Base-by-base conservation (phyloP, 1,284 basidiomycete species). In the Testicularia cyperi region DNA sequence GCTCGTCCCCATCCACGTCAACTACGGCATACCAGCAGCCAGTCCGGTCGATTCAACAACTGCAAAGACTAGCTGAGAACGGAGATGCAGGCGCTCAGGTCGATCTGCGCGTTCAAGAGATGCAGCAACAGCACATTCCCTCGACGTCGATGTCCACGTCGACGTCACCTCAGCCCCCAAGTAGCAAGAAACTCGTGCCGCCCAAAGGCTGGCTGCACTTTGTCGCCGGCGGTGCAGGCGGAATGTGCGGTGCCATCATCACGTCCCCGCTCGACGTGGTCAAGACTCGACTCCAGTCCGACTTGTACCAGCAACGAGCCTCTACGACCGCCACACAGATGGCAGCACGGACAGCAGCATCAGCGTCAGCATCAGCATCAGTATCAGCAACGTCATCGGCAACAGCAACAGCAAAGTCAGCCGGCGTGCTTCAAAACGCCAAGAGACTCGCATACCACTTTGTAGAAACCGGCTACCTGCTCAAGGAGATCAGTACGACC, bases 241-340 rank as follows among this genome's bases (percentile, higher is more conserved):
- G 94, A 19, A 96, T 98, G 92, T 90, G 90, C 72, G 95, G 94
- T 32, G 92, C 92, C 9, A 88, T 95, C 62, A 87, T 97, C 8
- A 99, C 94, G 0, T 91, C 90, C 26, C 94, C 94, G 0, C 92
- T 98, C 67, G 94, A 99, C 77, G 90, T 99, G 21, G 92, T 98
- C 65, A 98, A 98, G 79, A 99, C 95, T 21, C 86, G 94, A 4
- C 80, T 98, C 9, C 94, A 98, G 78, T 95, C 91, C 0, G 87
- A 87, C 78, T 79, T 96, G 28, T 96, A 92, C 77, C 81, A 81
- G 35, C 82, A 85, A 67, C 84, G 26, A n/a, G n/a, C n/a, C n/a
- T n/a, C n/a, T n/a, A n/a, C n/a, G n/a, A n/a, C n/a, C n/a, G n/a
- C n/a, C n/a, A n/a, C n/a, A n/a, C n/a, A n/a, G n/a, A n/a, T n/a